Evolutionary conservation across 2,329 filamentous ascomycete genomes (phyloP).

Genomic region (Penicillium rolfsii): DNA sequence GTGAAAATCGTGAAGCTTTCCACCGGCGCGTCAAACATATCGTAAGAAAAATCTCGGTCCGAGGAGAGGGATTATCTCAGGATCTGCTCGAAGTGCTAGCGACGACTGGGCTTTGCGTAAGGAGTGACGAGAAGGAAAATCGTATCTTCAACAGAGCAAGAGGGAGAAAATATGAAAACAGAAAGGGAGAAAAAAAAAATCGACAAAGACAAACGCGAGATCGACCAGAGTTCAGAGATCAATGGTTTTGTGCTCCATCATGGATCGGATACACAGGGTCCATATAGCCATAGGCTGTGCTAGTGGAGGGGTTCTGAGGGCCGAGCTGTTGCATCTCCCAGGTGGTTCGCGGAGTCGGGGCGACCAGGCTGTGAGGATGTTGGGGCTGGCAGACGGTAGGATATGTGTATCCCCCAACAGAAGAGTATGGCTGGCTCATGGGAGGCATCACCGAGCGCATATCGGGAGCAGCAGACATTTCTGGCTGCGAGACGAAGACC

Average conservation of each 20-base stretch:
- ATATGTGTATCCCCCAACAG: conserved; percentile 38
- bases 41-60: no score
- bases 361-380: conserved; percentile 32
- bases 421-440: conserved; percentile 37
- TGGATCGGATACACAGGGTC: conserved; percentile 40
- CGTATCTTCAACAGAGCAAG: conserved; percentile 30
- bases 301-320: conserved; percentile 33
- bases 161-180: conserved; percentile 29
- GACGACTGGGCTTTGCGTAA: conserved; percentile 28
- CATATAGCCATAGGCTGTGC: conserved; percentile 39
- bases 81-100: conserved; percentile 1
- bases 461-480: conserved; percentile 42
- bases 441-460: conserved; percentile 42
- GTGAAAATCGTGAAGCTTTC: conserved; percentile 33
- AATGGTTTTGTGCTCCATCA: conserved; percentile 32
- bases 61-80: background rate
- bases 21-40: background rate
- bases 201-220: conserved; percentile 9
- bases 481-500: conserved; percentile 50
- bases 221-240: background rate
- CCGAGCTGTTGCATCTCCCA: conserved; percentile 46
- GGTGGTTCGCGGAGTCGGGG: conserved; percentile 38
- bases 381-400: conserved; percentile 38
- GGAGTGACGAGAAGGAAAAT: conserved; percentile 34
- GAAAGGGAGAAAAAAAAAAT: conserved; percentile 7